A percentile compares a stretch with the other conserved stretches of the same genome.
Evolutionary conservation across 176 grass and related monocot genomes (phyloP).

Genomic region (Phoenix dactylifera): DNA sequence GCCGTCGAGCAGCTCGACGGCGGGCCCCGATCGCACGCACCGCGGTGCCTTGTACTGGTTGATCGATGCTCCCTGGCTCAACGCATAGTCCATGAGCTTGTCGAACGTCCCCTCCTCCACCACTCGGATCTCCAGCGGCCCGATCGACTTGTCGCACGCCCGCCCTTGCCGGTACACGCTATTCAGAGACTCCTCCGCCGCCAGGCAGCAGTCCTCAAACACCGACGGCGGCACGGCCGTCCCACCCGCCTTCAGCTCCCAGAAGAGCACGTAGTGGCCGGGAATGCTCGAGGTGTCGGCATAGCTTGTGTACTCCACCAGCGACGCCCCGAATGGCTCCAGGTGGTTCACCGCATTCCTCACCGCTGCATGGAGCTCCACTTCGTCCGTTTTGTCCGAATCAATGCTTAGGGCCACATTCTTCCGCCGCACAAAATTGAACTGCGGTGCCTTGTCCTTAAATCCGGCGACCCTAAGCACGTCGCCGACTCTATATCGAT

Average conservation of each 20-base stretch:
- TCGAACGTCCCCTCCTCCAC: slow-evolving; percentile 93
- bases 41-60: slow-evolving; percentile 99
- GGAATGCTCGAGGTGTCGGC: slow-evolving; percentile 63
- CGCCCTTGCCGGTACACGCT: slow-evolving; percentile 91
- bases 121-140: slow-evolving; percentile 77
- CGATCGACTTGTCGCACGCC: slow-evolving; percentile 65
- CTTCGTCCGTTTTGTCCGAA: slow-evolving; percentile 92
- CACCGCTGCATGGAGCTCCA: slow-evolving; percentile 89
- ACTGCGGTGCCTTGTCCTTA: slow-evolving; percentile 91
- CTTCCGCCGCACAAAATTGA: slow-evolving; percentile 74
- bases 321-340: slow-evolving; percentile 63
- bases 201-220: slow-evolving; percentile 92
- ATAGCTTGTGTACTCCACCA: slow-evolving; percentile 93
- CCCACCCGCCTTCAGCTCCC: slow-evolving; percentile 55
- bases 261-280: slow-evolving; percentile 93
- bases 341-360: slow-evolving; percentile 57
- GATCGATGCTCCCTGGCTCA: slow-evolving; percentile 84
- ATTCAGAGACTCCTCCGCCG: slow-evolving; percentile 77
- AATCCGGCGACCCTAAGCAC: slow-evolving; percentile 78
- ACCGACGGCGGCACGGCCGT: slow-evolving; percentile 64
- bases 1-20: slow-evolving; percentile 69
- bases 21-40: slow-evolving; percentile 66
- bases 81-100: slow-evolving; percentile 96
- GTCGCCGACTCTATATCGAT: slow-evolving; percentile 86
- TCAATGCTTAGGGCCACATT: slow-evolving; percentile 95